A percentile compares a stretch with the other conserved stretches of the same genome.
These are phyloP conservation scores for Dioscorea zingiberensis DNA, from an alignment of 106 monocot genomes.

Conservation along the genomic window DNA sequence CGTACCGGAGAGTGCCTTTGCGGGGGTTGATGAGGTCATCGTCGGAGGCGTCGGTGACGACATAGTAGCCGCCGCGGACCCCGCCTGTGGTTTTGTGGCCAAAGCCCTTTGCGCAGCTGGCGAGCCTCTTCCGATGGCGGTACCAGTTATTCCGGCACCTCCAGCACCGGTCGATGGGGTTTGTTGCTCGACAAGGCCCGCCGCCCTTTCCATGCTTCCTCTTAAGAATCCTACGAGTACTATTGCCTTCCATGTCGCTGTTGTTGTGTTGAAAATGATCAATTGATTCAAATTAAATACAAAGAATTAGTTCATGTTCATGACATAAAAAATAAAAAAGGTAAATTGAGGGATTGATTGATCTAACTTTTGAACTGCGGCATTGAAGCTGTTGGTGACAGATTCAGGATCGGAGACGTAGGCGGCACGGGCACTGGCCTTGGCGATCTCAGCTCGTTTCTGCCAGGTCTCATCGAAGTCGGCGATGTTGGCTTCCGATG, in stretches of 20 bases:
- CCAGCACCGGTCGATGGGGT: constrained; percentile 44
- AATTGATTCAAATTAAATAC: no score
- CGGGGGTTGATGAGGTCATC: neutral
- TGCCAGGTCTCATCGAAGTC: constrained; percentile 10
- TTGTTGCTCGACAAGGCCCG: constrained; percentile 22
- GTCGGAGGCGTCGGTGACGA: neutral
- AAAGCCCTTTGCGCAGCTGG: constrained; percentile 2
- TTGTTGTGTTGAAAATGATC: no score
- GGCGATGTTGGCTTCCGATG: constrained; percentile 3
- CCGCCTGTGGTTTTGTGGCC: neutral
- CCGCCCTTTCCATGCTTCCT: neutral
- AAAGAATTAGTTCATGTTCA: no score
- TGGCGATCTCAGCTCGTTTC: constrained; percentile 3
- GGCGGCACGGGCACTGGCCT: neutral
- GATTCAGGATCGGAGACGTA: constrained; percentile 11
- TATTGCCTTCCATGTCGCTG: neutral
- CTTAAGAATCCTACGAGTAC: neutral
- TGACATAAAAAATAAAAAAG: no score
- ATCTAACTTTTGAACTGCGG: constrained; percentile 9
- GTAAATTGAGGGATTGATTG: neutral
- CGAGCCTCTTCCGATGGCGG: constrained; percentile 5
- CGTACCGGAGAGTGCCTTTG: constrained; percentile 18
- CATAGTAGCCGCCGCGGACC: neutral
- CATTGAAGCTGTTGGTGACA: constrained; percentile 17
- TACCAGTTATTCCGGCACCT: constrained; percentile 17